A percentile compares a stretch with the other conserved stretches of the same genome.
These are phyloP conservation scores for Logfia minima DNA, from an alignment of 129 eudicot species.

Conservation along the genomic window DNA sequence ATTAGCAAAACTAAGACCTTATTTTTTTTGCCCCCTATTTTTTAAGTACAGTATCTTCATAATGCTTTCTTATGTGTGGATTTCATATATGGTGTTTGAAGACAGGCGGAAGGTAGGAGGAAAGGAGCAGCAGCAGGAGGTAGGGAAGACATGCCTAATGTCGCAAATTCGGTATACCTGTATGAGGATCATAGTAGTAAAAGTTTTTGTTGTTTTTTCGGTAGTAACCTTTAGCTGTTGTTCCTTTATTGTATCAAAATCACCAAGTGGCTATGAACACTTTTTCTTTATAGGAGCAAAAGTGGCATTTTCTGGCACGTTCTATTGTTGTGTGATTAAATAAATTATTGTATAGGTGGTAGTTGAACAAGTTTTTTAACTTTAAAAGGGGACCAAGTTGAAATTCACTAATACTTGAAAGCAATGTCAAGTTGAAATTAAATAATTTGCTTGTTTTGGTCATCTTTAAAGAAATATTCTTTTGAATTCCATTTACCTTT, in stretches of 20 bases:
- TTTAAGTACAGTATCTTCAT: neutral
- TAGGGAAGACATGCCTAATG: constrained; percentile 31
- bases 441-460: neutral
- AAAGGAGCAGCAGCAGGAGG: constrained; percentile 41
- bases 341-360: neutral
- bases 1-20: too few relatives aligned
- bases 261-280: constrained; percentile 19
- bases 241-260: constrained; percentile 11
- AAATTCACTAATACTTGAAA: neutral
- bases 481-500: constrained; percentile 4
- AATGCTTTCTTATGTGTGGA: neutral
- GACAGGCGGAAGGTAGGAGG: constrained; percentile 40
- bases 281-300: neutral
- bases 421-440: constrained; percentile 20
- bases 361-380: neutral
- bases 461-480: constrained; percentile 8
- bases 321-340: neutral
- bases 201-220: neutral
- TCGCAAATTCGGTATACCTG: neutral
- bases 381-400: constrained; percentile 6
- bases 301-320: neutral
- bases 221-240: constrained; percentile 1
- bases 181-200: neutral
- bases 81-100: constrained; percentile 16
- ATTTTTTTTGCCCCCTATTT: neutral